Percentiles rank a stretch among this genome's conserved stretches.
phyloP scores from a whole-genome alignment of 805 yeast genomes.

The Cyberlindnera xylosilytica region DNA sequence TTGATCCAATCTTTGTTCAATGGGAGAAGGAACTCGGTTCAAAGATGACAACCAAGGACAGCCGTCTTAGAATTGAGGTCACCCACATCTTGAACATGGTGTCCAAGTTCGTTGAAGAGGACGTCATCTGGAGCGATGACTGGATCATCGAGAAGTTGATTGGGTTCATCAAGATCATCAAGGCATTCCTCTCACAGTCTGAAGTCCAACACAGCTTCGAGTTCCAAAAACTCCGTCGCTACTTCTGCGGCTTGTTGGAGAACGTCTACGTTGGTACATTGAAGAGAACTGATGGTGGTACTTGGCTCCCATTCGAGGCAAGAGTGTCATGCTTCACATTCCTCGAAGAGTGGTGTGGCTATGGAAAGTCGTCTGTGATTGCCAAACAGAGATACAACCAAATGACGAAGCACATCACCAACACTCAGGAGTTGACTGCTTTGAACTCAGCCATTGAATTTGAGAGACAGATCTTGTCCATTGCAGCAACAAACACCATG shows the following conservation, averaged over 20 bases:
- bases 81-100: conserved; percentile 75
- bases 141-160: conserved; percentile 66
- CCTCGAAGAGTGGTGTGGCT: conserved; percentile 93
- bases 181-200: conserved; percentile 53
- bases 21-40: conserved; percentile 48
- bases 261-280: conserved; percentile 60
- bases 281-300: conserved; percentile 37
- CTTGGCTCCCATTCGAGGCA: conserved; percentile 83
- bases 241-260: conserved; percentile 79
- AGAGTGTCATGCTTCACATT: conserved; percentile 78
- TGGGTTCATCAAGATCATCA: conserved; percentile 57
- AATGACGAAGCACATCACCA: conserved; percentile 46
- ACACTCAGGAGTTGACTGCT: conserved; percentile 39
- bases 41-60: conserved; percentile 35
- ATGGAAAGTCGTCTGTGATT: conserved; percentile 60
- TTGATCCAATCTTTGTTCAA: conserved; percentile 55
- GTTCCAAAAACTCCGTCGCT: conserved; percentile 74
- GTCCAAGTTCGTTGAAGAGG: conserved; percentile 53
- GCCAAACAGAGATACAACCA: conserved; percentile 63
- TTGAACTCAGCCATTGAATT: conserved; percentile 76
- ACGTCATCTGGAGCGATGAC: conserved; percentile 55
- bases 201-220: conserved; percentile 62
- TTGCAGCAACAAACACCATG: conserved; percentile 79
- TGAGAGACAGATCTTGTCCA: conserved; percentile 66
- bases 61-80: conserved; percentile 64